phyloP scores from a whole-genome alignment of 306 rosid species.

The Argentina anserina region DNA sequence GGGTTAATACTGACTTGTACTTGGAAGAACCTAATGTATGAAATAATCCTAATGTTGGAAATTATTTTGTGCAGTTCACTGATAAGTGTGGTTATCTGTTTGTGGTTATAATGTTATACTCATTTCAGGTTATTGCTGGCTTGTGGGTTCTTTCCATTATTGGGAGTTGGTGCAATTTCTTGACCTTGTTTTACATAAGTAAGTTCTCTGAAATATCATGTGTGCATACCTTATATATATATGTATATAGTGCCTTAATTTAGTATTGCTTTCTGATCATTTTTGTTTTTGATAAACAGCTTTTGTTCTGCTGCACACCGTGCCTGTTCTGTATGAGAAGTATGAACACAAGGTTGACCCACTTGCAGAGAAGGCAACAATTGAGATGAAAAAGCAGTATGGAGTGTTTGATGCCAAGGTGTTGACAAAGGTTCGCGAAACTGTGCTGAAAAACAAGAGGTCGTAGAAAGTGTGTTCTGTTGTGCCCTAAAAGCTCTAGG shows the following conservation, averaged over 20 bases:
- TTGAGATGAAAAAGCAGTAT: constrained; percentile 69
- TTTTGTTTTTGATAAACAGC: constrained; percentile 29
- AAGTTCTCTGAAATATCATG: constrained; percentile 17
- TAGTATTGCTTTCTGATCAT: constrained; percentile 1
- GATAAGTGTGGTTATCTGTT: no score
- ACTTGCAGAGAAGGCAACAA: constrained; percentile 53
- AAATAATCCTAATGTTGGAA: neutral
- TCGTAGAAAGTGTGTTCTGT: constrained; percentile 30
- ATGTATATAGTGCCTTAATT: neutral
- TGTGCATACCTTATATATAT: constrained; percentile 1
- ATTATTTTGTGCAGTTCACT: no score
- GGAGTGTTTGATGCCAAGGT: constrained; percentile 71
- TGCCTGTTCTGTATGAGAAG: constrained; percentile 77
- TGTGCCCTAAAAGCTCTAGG: constrained; percentile 5
- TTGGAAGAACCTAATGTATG: neutral
- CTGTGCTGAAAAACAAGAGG: constrained; percentile 54
- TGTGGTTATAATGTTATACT: neutral
- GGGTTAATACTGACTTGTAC: neutral
- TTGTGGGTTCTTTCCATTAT: constrained; percentile 73
- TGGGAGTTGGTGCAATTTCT: constrained; percentile 74
- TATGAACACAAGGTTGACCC: constrained; percentile 64
- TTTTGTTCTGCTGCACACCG: constrained; percentile 65
- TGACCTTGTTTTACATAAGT: constrained; percentile 86
- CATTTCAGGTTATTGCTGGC: constrained; percentile 58
- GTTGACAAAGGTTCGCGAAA: constrained; percentile 52